Conservation (phyloP, 495 filamentous ascomycete genomes). For the Penicillium coprophilum region DNA sequence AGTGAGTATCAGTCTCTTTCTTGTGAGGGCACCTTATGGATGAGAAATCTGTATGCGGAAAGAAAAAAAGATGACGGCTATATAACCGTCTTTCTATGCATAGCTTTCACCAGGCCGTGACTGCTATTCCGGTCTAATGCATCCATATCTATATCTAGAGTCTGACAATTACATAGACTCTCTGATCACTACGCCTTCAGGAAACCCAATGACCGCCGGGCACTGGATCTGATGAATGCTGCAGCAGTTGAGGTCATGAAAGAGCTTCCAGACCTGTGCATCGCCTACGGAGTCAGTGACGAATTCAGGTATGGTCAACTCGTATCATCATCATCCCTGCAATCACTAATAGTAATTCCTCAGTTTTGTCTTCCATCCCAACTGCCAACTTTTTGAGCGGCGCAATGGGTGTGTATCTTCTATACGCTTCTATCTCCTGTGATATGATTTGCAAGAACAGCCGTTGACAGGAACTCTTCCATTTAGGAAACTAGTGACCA, state of each 20-base stretch:
- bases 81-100: neutral
- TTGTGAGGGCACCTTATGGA: neutral
- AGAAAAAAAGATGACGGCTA: neutral
- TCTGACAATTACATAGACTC: slow-evolving; percentile 53
- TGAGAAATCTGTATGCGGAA: neutral
- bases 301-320: slow-evolving; percentile 71
- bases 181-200: slow-evolving; percentile 77
- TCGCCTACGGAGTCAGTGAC: slow-evolving; percentile 91
- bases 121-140: neutral
- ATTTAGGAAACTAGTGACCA: slow-evolving; percentile 80
- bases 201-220: slow-evolving; percentile 89
- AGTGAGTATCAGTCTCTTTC: slow-evolving; percentile 51
- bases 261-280: slow-evolving; percentile 78
- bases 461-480: neutral
- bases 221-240: slow-evolving; percentile 91
- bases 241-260: slow-evolving; percentile 79
- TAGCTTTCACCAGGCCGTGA: neutral
- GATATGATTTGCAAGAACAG: neutral
- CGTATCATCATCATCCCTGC: neutral
- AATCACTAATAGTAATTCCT: neutral
- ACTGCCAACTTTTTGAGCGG: slow-evolving; percentile 78
- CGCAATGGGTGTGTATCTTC: slow-evolving; percentile 64
- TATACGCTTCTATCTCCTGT: neutral
- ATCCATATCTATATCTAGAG: neutral
- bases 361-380: slow-evolving; percentile 87